Evolutionary conservation across 208 protist genomes (phyloP).

Genomic region (Leishmania tarentolae): DNA sequence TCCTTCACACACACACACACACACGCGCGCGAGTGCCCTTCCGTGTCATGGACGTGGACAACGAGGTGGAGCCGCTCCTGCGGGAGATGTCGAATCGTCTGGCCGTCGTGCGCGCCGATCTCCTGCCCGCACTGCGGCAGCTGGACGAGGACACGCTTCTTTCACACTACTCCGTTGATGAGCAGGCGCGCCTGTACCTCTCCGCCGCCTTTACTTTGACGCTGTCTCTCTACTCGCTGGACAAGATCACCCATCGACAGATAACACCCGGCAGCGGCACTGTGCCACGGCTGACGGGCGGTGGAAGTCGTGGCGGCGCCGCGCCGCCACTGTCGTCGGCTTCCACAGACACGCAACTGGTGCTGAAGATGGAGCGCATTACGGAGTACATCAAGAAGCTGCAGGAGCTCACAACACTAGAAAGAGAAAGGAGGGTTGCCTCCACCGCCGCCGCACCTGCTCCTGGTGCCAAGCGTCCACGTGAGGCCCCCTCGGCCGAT

Average conservation of each 20-base stretch:
- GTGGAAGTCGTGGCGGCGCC: constrained; percentile 3
- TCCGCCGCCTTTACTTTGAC: constrained; percentile 71
- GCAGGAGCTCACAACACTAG: constrained; percentile 70
- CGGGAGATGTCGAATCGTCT: constrained; percentile 47
- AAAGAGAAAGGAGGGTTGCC: constrained; percentile 20
- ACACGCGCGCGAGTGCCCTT: background rate
- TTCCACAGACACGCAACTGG: constrained; percentile 59
- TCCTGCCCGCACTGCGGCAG: constrained; percentile 51
- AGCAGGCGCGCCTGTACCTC: constrained; percentile 83
- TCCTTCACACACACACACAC: background rate
- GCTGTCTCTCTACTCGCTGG: constrained; percentile 67
- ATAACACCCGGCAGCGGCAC: background rate
- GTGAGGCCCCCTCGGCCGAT: background rate
- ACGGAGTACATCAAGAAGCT: constrained; percentile 88
- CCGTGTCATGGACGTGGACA: constrained; percentile 59
- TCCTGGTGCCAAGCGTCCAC: constrained; percentile 1
- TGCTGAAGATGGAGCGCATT: constrained; percentile 87
- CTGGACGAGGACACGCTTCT: constrained; percentile 78
- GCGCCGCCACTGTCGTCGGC: background rate
- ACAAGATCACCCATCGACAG: constrained; percentile 55
- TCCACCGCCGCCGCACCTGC: background rate
- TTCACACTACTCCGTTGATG: constrained; percentile 67
- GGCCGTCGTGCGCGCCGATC: constrained; percentile 27
- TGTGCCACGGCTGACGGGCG: constrained; percentile 2
- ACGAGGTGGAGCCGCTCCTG: constrained; percentile 55